Evolutionary conservation across 768 basidiomycete genomes (phyloP).

Genomic region (Naganishia vaughanmartiniae): DNA sequence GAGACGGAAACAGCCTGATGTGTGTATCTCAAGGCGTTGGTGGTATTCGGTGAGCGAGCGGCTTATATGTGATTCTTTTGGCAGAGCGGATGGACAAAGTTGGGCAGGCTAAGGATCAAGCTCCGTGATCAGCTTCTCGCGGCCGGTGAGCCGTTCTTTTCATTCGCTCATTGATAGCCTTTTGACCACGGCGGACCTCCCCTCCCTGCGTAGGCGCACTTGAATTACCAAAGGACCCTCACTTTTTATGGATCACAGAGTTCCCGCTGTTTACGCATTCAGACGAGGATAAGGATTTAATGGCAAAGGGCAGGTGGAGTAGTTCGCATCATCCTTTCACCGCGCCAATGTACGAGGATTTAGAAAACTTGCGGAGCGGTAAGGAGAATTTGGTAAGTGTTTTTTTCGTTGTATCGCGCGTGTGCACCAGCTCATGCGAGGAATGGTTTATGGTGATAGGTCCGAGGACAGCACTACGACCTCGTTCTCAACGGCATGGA

Average conservation of each 20-base stretch:
- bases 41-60: neutral
- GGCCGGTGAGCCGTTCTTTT: conserved; percentile 56
- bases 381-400: conserved; percentile 57
- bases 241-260: conserved; percentile 93
- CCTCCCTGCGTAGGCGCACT: conserved; percentile 58
- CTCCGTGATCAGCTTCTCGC: conserved; percentile 67
- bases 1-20: conserved; percentile 50
- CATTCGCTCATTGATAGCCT: neutral
- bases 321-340: conserved; percentile 95
- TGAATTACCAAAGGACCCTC: conserved; percentile 61
- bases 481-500: conserved; percentile 90
- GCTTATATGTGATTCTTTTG: neutral
- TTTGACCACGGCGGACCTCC: neutral
- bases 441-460: conserved; percentile 56
- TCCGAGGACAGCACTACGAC: conserved; percentile 94
- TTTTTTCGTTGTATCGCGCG: neutral
- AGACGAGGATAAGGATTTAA: conserved; percentile 80
- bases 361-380: conserved; percentile 70
- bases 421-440: neutral
- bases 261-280: conserved; percentile 86
- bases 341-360: conserved; percentile 88
- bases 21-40: conserved; percentile 26
- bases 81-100: conserved; percentile 80
- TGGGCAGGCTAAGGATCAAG: conserved; percentile 67
- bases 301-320: conserved; percentile 84